These are phyloP conservation scores for Candida oleophila DNA, from an alignment of 805 yeast genomes.

Conservation along the genomic window DNA sequence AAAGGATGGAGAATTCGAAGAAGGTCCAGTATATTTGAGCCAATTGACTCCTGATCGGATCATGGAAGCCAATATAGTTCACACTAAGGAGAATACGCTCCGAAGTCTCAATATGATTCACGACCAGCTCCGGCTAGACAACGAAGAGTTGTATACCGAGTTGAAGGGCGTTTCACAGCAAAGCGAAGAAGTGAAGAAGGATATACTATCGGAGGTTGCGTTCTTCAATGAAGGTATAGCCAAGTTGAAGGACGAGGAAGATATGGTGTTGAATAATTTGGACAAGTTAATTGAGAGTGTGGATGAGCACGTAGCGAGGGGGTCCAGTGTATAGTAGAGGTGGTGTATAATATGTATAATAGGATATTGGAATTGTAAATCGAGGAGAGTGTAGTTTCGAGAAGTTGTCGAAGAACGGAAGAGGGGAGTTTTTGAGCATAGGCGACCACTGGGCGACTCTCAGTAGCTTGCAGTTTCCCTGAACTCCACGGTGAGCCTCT, in stretches of 20 bases:
- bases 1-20: constrained; percentile 3
- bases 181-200: constrained; percentile 19
- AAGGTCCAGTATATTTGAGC: constrained; percentile 26
- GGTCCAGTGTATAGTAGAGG: not conserved
- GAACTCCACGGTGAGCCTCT: too few relatives aligned
- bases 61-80: constrained; percentile 28
- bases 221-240: constrained; percentile 20
- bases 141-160: constrained; percentile 24
- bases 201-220: constrained; percentile 19
- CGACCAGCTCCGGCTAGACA: constrained; percentile 36
- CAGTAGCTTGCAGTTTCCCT: too few relatives aligned
- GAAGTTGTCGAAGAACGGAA: too few relatives aligned
- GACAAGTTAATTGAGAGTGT: constrained; percentile 20
- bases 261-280: constrained; percentile 16
- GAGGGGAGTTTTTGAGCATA: too few relatives aligned
- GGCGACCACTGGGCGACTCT: too few relatives aligned
- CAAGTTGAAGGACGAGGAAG: constrained; percentile 15
- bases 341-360: not conserved
- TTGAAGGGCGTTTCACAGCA: constrained; percentile 19
- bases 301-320: not conserved
- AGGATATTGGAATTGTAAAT: not conserved
- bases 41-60: constrained; percentile 29
- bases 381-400: too few relatives aligned
- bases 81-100: constrained; percentile 19
- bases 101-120: constrained; percentile 32